Conservation (phyloP, 2,329 filamentous ascomycete genomes). For the Scopulariopsis brevicaulis region DNA sequence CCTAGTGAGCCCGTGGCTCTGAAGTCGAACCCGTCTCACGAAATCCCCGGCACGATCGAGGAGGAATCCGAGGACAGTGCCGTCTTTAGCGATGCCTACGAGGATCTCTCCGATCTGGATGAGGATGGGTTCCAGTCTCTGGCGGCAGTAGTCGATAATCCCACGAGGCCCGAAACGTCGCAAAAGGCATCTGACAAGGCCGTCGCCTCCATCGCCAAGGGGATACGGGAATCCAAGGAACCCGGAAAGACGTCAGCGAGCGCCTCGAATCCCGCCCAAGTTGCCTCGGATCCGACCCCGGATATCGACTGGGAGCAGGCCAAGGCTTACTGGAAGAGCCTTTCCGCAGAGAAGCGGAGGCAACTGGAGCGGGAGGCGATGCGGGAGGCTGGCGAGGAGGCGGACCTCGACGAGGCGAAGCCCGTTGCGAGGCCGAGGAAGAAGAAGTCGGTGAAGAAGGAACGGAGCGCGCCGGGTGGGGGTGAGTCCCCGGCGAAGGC, state of each 20-base stretch:
- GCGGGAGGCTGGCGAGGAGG: slow-evolving; percentile 38
- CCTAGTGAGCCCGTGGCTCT: not conserved
- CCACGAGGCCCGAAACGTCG: slow-evolving; percentile 17
- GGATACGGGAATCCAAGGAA: not conserved
- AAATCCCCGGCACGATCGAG: not conserved
- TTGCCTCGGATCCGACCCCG: slow-evolving; percentile 1
- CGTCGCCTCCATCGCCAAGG: not conserved
- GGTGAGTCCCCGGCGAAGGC: slow-evolving; percentile 11
- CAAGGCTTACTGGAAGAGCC: slow-evolving; percentile 58
- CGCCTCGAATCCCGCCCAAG: not conserved
- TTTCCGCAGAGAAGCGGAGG: slow-evolving; percentile 50
- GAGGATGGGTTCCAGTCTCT: slow-evolving; percentile 60
- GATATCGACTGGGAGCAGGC: slow-evolving; percentile 53
- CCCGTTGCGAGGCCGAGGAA: slow-evolving; percentile 16
- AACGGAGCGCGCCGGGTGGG: not conserved
- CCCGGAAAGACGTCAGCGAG: not conserved
- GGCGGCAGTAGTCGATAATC: slow-evolving; percentile 58
- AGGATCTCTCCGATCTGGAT: slow-evolving; percentile 56
- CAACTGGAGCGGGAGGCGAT: slow-evolving; percentile 48
- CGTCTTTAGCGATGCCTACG: slow-evolving; percentile 67
- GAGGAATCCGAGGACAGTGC: slow-evolving; percentile 39
- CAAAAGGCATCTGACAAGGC: slow-evolving; percentile 7
- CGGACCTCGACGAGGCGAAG: slow-evolving; percentile 25
- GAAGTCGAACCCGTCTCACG: not conserved
- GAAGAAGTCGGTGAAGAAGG: slow-evolving; percentile 17